Conservation (phyloP, 2,329 filamentous ascomycete genomes). For the Dothistroma septosporum region DNA sequence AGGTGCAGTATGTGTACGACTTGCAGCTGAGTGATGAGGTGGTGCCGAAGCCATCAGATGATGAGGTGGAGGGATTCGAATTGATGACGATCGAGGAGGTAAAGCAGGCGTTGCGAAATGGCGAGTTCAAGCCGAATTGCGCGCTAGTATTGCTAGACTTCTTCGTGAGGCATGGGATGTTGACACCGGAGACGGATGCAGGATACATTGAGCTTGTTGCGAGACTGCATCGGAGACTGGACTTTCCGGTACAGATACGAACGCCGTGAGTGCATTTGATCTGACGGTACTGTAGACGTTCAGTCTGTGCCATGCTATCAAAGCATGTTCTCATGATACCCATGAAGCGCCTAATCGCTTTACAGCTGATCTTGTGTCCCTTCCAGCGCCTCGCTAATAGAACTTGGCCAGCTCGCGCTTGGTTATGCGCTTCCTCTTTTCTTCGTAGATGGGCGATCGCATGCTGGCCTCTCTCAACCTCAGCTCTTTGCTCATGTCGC, state of each 20-base stretch:
- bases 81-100: conserved; percentile 75
- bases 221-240: conserved; percentile 71
- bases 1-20: conserved; percentile 89
- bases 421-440: conserved; percentile 45
- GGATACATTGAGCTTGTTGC: conserved; percentile 71
- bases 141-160: conserved; percentile 82
- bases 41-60: conserved; percentile 72
- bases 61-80: conserved; percentile 82
- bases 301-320: not conserved
- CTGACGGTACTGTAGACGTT: not conserved
- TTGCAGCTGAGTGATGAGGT: conserved; percentile 68
- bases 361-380: not conserved
- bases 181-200: conserved; percentile 74
- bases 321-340: conserved; percentile 24
- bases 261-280: conserved; percentile 34
- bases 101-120: conserved; percentile 61
- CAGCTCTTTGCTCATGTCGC: conserved; percentile 11
- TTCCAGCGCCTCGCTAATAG: conserved; percentile 33
- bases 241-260: conserved; percentile 55
- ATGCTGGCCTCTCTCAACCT: conserved; percentile 14
- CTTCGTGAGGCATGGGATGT: conserved; percentile 76
- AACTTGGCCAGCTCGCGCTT: conserved; percentile 33
- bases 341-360: conserved; percentile 17
- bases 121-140: conserved; percentile 91
- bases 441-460: conserved; percentile 14